These are phyloP conservation scores for Lachnellula hyalina DNA, from an alignment of 2,329 filamentous ascomycete species.

Conservation along the genomic window DNA sequence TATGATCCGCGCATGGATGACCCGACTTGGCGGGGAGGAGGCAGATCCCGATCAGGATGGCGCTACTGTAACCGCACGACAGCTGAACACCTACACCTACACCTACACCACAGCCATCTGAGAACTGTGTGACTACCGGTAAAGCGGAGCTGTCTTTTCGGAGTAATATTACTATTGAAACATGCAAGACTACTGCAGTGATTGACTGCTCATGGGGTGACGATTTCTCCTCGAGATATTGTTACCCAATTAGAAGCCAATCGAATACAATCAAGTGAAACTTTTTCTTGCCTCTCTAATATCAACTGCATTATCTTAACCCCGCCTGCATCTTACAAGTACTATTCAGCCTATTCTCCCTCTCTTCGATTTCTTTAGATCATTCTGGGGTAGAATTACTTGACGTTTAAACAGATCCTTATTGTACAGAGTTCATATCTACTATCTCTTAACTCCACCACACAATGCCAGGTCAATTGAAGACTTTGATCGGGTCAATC, in stretches of 20 bases:
- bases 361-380: not conserved
- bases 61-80: not conserved
- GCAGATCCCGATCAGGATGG: not conserved
- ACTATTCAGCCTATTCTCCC: not conserved
- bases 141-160: too few relatives aligned
- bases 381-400: not conserved
- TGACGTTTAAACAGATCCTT: not conserved
- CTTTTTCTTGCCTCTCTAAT: not conserved
- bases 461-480: slow-evolving; percentile 33
- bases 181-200: not conserved
- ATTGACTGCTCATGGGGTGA: not conserved
- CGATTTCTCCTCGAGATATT: not conserved
- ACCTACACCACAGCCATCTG: not conserved
- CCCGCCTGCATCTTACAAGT: not conserved
- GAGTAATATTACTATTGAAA: not conserved
- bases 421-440: not conserved
- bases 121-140: not conserved
- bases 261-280: slow-evolving; percentile 1
- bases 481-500: slow-evolving; percentile 40
- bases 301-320: not conserved
- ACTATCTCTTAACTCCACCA: not conserved
- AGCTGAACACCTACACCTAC: not conserved
- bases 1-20: slow-evolving; percentile 9
- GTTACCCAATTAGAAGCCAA: slow-evolving; percentile 1
- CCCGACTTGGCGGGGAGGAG: not conserved